These are phyloP conservation scores for Sporothrix euskadiensis DNA, from an alignment of 2,329 filamentous ascomycete species.

Conservation along the genomic window DNA sequence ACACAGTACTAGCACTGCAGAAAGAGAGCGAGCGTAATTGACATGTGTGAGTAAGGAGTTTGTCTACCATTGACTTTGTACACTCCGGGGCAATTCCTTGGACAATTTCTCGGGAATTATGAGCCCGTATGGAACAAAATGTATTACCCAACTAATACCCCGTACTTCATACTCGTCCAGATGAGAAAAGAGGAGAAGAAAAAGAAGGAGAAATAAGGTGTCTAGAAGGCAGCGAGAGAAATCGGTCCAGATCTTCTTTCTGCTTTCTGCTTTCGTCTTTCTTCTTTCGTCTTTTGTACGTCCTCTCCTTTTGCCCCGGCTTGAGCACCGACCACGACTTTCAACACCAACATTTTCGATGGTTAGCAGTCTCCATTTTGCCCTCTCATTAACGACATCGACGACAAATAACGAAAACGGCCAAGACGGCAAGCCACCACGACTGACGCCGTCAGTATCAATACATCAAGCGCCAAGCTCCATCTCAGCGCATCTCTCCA, in stretches of 20 bases:
- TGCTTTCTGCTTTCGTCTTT: not conserved
- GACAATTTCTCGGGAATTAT: not conserved
- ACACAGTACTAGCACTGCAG: not conserved
- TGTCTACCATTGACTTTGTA: not conserved
- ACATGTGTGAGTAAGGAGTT: conserved; percentile 2
- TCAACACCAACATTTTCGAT: not conserved
- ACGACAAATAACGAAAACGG: not conserved
- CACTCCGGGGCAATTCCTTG: conserved; percentile 10
- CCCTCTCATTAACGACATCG: too few species aligned
- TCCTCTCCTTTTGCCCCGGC: not conserved
- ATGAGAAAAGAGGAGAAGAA: not conserved
- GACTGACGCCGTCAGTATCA: not conserved
- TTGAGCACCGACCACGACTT: not conserved
- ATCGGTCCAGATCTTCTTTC: not conserved
- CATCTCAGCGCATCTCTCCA: not conserved
- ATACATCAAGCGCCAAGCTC: not conserved
- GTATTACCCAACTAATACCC: not conserved
- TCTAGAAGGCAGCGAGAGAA: not conserved
- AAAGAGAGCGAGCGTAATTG: not conserved
- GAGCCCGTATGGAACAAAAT: not conserved
- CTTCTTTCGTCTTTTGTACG: not conserved
- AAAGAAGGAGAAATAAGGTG: not conserved
- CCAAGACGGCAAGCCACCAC: not conserved
- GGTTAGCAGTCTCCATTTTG: not conserved
- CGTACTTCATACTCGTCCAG: not conserved